phyloP scores from a whole-genome alignment of 345 rosid genomes.

The Mallotus nudiflorus region DNA sequence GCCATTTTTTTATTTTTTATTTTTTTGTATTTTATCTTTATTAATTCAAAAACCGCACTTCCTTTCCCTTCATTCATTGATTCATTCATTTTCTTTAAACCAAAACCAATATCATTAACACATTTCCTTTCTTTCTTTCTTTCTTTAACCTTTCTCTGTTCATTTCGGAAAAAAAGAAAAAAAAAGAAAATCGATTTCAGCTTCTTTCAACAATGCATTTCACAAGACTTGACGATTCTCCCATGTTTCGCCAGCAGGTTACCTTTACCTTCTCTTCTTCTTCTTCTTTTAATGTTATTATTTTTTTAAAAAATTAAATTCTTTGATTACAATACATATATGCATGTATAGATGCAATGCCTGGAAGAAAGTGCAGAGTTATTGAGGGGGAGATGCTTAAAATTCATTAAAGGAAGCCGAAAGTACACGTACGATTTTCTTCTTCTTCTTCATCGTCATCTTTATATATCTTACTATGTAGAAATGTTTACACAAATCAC shows the following conservation, averaged over 20 bases:
- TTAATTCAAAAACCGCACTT: background rate
- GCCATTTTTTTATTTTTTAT: no score
- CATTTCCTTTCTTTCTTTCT: background rate
- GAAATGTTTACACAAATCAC: no score
- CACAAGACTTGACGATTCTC: constrained; percentile 80
- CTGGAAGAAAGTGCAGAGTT: constrained; percentile 65
- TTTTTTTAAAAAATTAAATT: background rate
- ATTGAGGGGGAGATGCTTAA: constrained; percentile 54
- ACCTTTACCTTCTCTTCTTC: background rate
- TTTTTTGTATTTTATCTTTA: no score
- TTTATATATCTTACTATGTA: no score
- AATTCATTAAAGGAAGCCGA: constrained; percentile 63
- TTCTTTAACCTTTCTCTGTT: background rate
- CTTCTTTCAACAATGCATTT: constrained; percentile 45
- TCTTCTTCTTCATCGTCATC: no score
- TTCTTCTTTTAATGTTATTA: background rate
- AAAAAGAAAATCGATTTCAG: constrained; percentile 14
- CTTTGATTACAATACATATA: background rate
- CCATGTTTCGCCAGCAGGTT: constrained; percentile 89
- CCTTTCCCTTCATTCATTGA: constrained; percentile 26
- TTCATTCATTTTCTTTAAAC: background rate
- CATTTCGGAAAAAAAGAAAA: constrained; percentile 6
- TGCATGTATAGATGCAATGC: constrained; percentile 47
- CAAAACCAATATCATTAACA: background rate
- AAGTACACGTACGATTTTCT: constrained; percentile 69